These are phyloP conservation scores for Plantago coronopus DNA, from an alignment of 305 asterid genomes.

Conservation along the genomic window DNA sequence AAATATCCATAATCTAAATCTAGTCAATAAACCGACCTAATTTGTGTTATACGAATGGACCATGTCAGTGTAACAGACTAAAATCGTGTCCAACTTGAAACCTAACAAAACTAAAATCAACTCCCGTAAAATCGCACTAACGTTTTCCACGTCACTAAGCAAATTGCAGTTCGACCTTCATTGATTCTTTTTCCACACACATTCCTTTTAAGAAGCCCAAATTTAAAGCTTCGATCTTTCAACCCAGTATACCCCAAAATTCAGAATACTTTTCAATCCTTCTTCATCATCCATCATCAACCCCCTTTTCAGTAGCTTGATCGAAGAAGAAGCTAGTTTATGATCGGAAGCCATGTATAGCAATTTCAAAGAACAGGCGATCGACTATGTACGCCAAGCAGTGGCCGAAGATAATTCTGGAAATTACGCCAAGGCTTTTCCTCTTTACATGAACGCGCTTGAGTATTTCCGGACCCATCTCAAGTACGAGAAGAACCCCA, in stretches of 20 bases:
- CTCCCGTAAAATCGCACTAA: too few relatives aligned
- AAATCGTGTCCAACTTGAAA: too few relatives aligned
- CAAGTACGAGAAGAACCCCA: slow-evolving; percentile 68
- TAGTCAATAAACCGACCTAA: too few relatives aligned
- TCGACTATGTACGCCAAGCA: slow-evolving; percentile 64
- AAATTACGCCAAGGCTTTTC: slow-evolving; percentile 62
- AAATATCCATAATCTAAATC: too few relatives aligned
- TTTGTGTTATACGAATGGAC: too few relatives aligned
- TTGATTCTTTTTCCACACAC: slow-evolving; percentile 1
- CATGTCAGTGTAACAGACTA: background rate
- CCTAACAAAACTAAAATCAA: too few relatives aligned
- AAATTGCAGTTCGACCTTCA: background rate
- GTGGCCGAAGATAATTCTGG: slow-evolving; percentile 68
- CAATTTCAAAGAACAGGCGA: slow-evolving; percentile 73
- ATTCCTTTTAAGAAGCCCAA: background rate
- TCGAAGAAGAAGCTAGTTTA: too few relatives aligned
- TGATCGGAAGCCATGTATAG: slow-evolving; percentile 39
- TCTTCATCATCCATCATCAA: too few relatives aligned
- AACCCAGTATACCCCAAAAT: background rate
- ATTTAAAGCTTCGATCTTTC: slow-evolving; percentile 9
- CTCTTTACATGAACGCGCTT: slow-evolving; percentile 63
- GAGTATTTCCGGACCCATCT: slow-evolving; percentile 65
- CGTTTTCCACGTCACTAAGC: slow-evolving; percentile 6
- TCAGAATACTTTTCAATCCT: background rate
- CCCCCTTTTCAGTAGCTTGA: too few relatives aligned